Base-by-base conservation (phyloP, 2,329 filamentous ascomycete species). In the Xylariaceae sp. region DNA sequence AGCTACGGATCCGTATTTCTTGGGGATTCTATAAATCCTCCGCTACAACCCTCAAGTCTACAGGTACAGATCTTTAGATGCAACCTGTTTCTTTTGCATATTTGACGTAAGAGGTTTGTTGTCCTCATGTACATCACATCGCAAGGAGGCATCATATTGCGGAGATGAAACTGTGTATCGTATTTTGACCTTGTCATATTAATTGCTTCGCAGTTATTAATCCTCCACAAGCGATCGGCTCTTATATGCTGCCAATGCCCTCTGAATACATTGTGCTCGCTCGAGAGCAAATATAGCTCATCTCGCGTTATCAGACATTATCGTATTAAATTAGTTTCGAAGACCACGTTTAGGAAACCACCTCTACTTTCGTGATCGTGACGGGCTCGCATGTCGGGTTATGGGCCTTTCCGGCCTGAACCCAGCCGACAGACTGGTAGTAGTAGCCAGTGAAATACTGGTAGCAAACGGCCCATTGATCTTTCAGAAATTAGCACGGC, bases 381-480 rank as follows among this genome's bases (percentile, higher is more conserved):
- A 66, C 63, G 3, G 57, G 37, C 47, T 60, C 52, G 48, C 65
- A 68, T 8, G 63, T 67, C 23, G 65, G 65, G 52, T 68, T 67
- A 49, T 58, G 57, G n/a, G 65, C 63, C 12, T 52, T 42, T 3
- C 50, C 45, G 6, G 45, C 34, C 8, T 56, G 56, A 4, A 58
- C 49, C 64, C 65, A 68, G 14, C 52, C 63, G 7, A 68, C 46
- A 3, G 62, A 56, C 19, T 65, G 57, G 50, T 67, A 67, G 53
- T 60, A 66, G 48, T 67, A 67, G 5, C 58, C 49, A 16, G 50
- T 54, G 37, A 60, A 55, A 52, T 32, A 32, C 16, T 32, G 27
- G 16, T 32, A 32, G 27, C 27, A 32, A 14, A 32, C 27, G 4
- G 27, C 61, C 64, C 64, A 68, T 52, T 63, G 56, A 49, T 66